Conservation (phyloP, 768 basidiomycete genomes). For the Lactifluus volemus region DNA sequence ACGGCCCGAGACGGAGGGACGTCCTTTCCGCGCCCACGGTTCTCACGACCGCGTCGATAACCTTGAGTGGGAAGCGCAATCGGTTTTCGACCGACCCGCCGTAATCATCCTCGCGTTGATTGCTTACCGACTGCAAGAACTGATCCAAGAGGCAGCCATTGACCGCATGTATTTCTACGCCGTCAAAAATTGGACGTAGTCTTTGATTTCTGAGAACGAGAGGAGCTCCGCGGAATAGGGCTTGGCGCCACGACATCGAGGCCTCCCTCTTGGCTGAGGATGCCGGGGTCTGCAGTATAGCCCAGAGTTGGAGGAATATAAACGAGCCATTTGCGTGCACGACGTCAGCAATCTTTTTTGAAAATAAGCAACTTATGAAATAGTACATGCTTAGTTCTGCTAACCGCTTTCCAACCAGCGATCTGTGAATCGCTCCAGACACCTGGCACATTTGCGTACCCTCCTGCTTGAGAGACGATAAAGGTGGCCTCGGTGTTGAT, state of each 20-base stretch:
- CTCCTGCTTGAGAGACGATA: conserved; percentile 43
- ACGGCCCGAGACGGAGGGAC: conserved; percentile 32
- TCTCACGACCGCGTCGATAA: conserved; percentile 28
- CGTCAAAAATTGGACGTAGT: conserved; percentile 31
- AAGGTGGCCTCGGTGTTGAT: conserved; percentile 51
- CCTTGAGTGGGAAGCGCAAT: conserved; percentile 32
- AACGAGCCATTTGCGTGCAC: conserved; percentile 47
- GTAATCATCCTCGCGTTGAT: conserved; percentile 37
- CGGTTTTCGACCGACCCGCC: conserved; percentile 40
- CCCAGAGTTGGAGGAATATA: conserved; percentile 52
- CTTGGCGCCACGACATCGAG: conserved; percentile 20
- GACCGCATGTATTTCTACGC: conserved; percentile 29
- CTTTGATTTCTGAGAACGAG: conserved; percentile 22
- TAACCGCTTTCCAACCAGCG: conserved; percentile 39
- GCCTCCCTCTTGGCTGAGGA: conserved; percentile 28
- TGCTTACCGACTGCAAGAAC: conserved; percentile 29
- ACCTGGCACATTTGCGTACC: conserved; percentile 45
- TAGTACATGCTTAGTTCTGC: background rate
- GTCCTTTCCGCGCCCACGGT: conserved; percentile 33
- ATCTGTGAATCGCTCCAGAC: conserved; percentile 57
- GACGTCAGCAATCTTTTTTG: conserved; percentile 41
- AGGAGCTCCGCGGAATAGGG: conserved; percentile 30
- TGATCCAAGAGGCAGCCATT: conserved; percentile 28
- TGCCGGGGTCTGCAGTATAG: conserved; percentile 31
- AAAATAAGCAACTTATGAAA: background rate